Percentiles rank a stretch among this genome's conserved stretches.
Conservation (phyloP, 2,329 filamentous ascomycete species). For the Ampelomyces quisqualis region DNA sequence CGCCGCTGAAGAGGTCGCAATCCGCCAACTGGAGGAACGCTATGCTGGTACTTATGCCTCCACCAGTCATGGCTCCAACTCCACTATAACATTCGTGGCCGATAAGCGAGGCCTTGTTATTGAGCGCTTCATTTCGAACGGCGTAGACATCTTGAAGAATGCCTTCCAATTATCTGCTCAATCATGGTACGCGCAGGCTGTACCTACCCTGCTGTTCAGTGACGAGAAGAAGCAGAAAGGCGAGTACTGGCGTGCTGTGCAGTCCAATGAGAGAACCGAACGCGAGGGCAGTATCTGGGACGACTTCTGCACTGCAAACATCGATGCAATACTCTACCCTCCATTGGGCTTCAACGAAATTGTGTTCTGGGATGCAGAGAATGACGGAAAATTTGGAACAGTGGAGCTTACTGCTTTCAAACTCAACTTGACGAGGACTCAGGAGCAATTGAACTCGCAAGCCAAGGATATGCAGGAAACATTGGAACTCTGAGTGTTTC, state of each 20-base stretch:
- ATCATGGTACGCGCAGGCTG: constrained; percentile 23
- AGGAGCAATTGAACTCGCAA: not conserved
- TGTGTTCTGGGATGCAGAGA: constrained; percentile 38
- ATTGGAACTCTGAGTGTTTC: constrained; percentile 8
- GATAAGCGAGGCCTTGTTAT: constrained; percentile 35
- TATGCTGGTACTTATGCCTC: constrained; percentile 34
- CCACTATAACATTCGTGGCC: constrained; percentile 25
- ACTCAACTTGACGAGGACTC: constrained; percentile 23
- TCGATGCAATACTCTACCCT: constrained; percentile 37
- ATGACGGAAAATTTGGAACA: constrained; percentile 16
- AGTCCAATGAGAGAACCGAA: constrained; percentile 15
- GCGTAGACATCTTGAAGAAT: constrained; percentile 24
- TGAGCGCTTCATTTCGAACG: constrained; percentile 33
- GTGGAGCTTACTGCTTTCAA: constrained; percentile 40
- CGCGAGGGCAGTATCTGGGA: constrained; percentile 27
- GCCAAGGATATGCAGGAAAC: constrained; percentile 4
- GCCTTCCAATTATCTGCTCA: constrained; percentile 2
- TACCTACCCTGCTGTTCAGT: constrained; percentile 32
- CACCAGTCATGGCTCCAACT: constrained; percentile 24
- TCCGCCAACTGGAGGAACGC: constrained; percentile 25
- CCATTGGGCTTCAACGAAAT: constrained; percentile 38
- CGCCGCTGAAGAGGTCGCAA: constrained; percentile 38
- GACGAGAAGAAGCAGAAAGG: constrained; percentile 31
- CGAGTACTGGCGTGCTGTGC: constrained; percentile 39
- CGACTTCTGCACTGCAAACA: constrained; percentile 41